Evolutionary conservation across 2,329 filamentous ascomycete species (phyloP), one percentile per base, ranked within the genome.

Genomic region (Dryadomyces quercus-mongolicae): DNA sequence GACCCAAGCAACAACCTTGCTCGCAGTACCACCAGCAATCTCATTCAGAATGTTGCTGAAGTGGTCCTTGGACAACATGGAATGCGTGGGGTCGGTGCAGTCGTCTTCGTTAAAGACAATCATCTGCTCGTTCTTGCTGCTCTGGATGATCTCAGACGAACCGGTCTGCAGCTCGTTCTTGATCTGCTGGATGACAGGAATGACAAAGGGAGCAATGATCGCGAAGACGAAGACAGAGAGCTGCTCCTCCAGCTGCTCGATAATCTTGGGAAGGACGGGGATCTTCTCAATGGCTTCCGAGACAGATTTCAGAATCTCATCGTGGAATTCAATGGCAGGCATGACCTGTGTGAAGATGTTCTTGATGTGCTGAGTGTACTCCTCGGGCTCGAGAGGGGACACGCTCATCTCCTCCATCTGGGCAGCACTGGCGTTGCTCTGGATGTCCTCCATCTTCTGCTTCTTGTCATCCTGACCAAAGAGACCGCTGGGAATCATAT

Each of bases 1-100:
- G 21, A 85, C 85, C 88, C 90, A 96, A 55, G 79, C 80, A 46
- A 96, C 74, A 49, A 91, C 82, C 62, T 84, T 80, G 59, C 85
- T 86, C 25, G 91, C 89, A 56, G 90, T 81, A 63, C 85, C 85
- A 54, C 91, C 91, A 48, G 89, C 91, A 46, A 90, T 80, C 66
- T 95, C 90, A 66, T 96, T 96, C 56, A 96, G 77, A 36, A 91
- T 60, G 64, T 94, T 94, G 59, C 85, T 87, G 68, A 96, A 96
- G 70, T 96, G 91, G 63, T 96, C 91, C 72, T 96, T 96, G 56
- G 89, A 90, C 52, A 96, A 74, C 91, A 95, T 95, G 20, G 88
- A 94, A 72, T 96, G 91, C 1, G 91, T 96, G 0, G 91, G 92
- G 64, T 96, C 85, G 20, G 81, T 82, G 58, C 74, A 86, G 52